Conservation (phyloP, 257 asterid genomes). For the Capsicum rhomboideum region DNA sequence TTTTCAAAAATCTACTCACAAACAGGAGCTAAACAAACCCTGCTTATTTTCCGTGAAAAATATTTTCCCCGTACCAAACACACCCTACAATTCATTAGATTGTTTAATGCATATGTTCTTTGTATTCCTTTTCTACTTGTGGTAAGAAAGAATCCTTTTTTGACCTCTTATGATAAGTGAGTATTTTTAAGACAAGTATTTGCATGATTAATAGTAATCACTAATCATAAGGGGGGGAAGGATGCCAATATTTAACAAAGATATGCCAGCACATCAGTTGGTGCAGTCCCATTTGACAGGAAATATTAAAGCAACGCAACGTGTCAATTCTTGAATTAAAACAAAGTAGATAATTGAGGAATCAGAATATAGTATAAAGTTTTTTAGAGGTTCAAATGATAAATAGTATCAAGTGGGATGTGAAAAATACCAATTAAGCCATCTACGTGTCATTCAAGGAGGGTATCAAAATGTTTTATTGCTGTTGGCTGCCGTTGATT, state of each 20-base stretch:
- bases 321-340: neutral
- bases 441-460: neutral
- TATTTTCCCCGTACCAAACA: neutral
- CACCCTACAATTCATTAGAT: neutral
- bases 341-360: neutral
- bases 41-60: too few relatives aligned
- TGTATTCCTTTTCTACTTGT: neutral
- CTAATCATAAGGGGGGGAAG: neutral
- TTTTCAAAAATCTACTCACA: too few relatives aligned
- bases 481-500: constrained; percentile 14
- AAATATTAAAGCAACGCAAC: neutral
- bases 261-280: neutral
- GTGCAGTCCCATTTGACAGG: neutral
- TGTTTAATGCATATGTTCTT: neutral
- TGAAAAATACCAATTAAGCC: neutral
- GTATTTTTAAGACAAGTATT: neutral
- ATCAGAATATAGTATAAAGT: neutral
- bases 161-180: neutral
- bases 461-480: neutral
- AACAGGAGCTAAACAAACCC: too few relatives aligned
- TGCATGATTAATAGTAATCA: neutral
- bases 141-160: neutral
- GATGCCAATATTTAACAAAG: neutral
- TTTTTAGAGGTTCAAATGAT: neutral
- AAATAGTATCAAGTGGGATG: neutral